phyloP scores from a whole-genome alignment of 495 filamentous ascomycete genomes.

The Melanomma pulvis-pyrius region DNA sequence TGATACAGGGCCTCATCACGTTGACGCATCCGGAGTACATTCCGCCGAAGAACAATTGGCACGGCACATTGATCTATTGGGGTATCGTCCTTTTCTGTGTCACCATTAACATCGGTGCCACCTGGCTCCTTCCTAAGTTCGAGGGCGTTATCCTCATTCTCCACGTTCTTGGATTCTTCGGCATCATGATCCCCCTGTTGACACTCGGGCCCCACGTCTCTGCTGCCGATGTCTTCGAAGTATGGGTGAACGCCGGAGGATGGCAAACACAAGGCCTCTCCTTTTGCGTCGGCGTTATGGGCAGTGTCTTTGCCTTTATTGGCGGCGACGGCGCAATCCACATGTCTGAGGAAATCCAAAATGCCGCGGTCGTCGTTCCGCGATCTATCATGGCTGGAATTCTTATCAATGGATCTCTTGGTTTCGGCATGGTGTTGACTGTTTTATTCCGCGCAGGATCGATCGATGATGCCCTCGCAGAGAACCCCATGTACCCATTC shows the following conservation, averaged over 20 bases:
- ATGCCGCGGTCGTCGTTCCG: conserved; percentile 34
- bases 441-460: conserved; percentile 47
- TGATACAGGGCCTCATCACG: conserved; percentile 57
- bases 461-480: conserved; percentile 40
- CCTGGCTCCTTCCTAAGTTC: conserved; percentile 56
- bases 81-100: conserved; percentile 54
- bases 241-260: conserved; percentile 33
- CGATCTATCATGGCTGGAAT: conserved; percentile 36
- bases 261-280: conserved; percentile 27
- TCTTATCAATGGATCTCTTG: conserved; percentile 39
- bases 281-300: conserved; percentile 20
- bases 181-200: conserved; percentile 60
- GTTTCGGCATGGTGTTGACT: conserved; percentile 31
- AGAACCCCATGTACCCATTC: conserved; percentile 39
- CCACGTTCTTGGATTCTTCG: conserved; percentile 65
- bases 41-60: conserved; percentile 59
- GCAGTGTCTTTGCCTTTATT: conserved; percentile 11
- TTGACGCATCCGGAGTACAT: conserved; percentile 52
- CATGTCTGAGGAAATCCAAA: conserved; percentile 38
- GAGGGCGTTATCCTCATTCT: conserved; percentile 61
- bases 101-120: conserved; percentile 59
- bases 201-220: conserved; percentile 50
- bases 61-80: conserved; percentile 59
- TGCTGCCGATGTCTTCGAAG: conserved; percentile 31
- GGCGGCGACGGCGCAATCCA: background rate